These are phyloP conservation scores for Plasmodium gaboni DNA, from an alignment of 169 alveolate species.

Conservation along the genomic window DNA sequence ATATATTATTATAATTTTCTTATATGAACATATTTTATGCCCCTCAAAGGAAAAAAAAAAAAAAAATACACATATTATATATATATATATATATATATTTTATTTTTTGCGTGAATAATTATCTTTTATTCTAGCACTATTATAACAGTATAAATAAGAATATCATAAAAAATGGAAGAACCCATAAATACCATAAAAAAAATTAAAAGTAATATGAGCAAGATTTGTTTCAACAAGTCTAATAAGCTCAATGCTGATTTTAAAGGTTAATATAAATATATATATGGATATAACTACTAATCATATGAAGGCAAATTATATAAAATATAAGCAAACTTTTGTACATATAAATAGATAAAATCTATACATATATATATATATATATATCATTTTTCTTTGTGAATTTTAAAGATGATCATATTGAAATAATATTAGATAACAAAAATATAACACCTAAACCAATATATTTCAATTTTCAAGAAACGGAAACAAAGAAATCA, in stretches of 20 bases:
- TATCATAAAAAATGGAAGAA: slow-evolving; percentile 36
- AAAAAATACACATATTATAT: no score
- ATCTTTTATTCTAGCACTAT: no score
- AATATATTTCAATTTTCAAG: slow-evolving; percentile 69
- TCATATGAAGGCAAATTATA: background rate
- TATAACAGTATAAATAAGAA: background rate
- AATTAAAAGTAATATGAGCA: slow-evolving; percentile 63
- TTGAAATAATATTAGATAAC: slow-evolving; percentile 69
- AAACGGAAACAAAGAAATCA: slow-evolving; percentile 65
- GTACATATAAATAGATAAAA: background rate
- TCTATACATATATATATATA: no score
- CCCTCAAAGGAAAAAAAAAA: no score
- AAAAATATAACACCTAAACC: slow-evolving; percentile 75
- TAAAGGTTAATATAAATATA: slow-evolving; percentile 57
- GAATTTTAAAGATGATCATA: slow-evolving; percentile 52
- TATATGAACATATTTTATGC: no score
- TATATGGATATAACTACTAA: slow-evolving; percentile 3
- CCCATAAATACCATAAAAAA: slow-evolving; percentile 37
- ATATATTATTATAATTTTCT: no score
- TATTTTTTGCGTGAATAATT: no score
- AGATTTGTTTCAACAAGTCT: slow-evolving; percentile 60
- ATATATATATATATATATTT: no score
- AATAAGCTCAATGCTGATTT: slow-evolving; percentile 60
- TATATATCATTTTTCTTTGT: slow-evolving; percentile 2
- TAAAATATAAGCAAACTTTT: background rate